phyloP scores from a whole-genome alignment of 2,329 filamentous ascomycete species.

The Epichloe aotearoae region DNA sequence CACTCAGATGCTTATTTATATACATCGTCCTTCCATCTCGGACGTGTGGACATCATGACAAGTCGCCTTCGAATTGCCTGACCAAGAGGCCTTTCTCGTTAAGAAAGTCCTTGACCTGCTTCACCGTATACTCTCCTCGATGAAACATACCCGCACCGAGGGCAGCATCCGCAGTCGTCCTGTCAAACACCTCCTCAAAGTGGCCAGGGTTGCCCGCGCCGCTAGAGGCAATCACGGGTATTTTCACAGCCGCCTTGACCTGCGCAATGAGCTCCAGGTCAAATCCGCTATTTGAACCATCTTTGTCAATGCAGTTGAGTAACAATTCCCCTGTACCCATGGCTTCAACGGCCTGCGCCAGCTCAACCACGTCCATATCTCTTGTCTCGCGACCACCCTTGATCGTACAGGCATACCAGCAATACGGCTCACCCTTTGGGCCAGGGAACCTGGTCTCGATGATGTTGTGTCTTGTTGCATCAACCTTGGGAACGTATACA shows the following conservation, averaged over 20 bases:
- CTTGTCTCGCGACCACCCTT: constrained; percentile 91
- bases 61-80: constrained; percentile 57
- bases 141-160: constrained; percentile 97
- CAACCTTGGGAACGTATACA: constrained; percentile 64
- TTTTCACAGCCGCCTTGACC: constrained; percentile 75
- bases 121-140: constrained; percentile 85
- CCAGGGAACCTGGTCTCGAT: constrained; percentile 58
- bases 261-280: constrained; percentile 82
- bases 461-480: constrained; percentile 60
- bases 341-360: constrained; percentile 79
- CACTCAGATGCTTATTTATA: not conserved
- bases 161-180: constrained; percentile 81
- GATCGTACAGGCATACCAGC: constrained; percentile 97
- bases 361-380: constrained; percentile 82
- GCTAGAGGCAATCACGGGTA: constrained; percentile 90
- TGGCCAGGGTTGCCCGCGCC: constrained; percentile 80
- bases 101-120: constrained; percentile 81
- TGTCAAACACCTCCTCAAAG: constrained; percentile 79
- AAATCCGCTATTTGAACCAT: constrained; percentile 89
- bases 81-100: constrained; percentile 59
- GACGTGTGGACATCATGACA: constrained; percentile 15
- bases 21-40: not conserved
- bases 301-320: constrained; percentile 94
- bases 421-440: constrained; percentile 63
- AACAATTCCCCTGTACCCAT: constrained; percentile 93